phyloP scores from a whole-genome alignment of 441 rosid species.

The Eutrema salsugineum region DNA sequence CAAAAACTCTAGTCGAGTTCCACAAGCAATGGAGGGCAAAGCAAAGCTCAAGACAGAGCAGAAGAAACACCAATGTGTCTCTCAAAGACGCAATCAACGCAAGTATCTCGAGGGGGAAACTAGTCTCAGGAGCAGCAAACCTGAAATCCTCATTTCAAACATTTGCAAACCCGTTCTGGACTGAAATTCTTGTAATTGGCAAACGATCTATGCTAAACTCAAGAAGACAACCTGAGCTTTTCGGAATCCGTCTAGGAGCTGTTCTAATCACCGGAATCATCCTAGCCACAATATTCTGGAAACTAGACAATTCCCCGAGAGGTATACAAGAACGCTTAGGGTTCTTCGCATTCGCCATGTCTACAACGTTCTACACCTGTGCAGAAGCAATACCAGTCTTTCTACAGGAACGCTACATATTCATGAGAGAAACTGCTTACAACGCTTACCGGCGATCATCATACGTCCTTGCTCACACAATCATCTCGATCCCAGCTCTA shows the following conservation, averaged over 20 bases:
- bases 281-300: conserved; percentile 66
- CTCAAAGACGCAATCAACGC: conserved; percentile 55
- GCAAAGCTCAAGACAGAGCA: conserved; percentile 19
- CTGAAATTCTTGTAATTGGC: conserved; percentile 62
- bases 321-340: conserved; percentile 82
- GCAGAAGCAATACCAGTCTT: conserved; percentile 87
- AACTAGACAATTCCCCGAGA: conserved; percentile 75
- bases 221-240: conserved; percentile 72
- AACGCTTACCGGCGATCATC: conserved; percentile 83
- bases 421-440: conserved; percentile 96
- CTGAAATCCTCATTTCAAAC: conserved; percentile 50
- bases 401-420: conserved; percentile 81
- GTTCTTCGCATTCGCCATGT: conserved; percentile 85
- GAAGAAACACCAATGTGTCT: conserved; percentile 30
- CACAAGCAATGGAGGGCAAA: conserved; percentile 52
- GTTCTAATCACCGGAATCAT: conserved; percentile 68
- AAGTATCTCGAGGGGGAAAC: conserved; percentile 61
- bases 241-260: conserved; percentile 72
- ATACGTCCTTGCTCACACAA: conserved; percentile 72
- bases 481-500: conserved; percentile 64
- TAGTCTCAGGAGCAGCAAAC: conserved; percentile 55
- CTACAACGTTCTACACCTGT: conserved; percentile 83
- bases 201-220: conserved; percentile 68
- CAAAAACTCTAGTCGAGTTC: conserved; percentile 56
- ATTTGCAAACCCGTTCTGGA: conserved; percentile 78